A percentile compares a stretch with the other conserved stretches of the same genome.
These are phyloP conservation scores for Hymenoscyphus albidus DNA, from an alignment of 2,329 filamentous ascomycete genomes.

Conservation along the genomic window DNA sequence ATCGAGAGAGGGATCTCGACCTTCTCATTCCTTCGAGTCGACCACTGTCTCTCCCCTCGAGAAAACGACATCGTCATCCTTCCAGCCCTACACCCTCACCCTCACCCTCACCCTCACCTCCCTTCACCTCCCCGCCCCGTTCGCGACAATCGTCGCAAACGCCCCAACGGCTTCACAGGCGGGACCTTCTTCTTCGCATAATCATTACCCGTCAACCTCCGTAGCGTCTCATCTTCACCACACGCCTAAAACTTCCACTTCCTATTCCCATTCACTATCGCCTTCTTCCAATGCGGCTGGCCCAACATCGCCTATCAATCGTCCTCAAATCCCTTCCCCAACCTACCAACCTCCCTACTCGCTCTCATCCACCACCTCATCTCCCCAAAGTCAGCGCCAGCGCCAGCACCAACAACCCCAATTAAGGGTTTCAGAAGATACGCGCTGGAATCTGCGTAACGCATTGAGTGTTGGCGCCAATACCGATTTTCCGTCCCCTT, in stretches of 20 bases:
- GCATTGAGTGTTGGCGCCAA: slow-evolving; percentile 28
- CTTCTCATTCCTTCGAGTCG: neutral
- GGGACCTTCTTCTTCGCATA: slow-evolving; percentile 21
- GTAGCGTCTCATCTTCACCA: slow-evolving; percentile 14
- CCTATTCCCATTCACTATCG: slow-evolving; percentile 7
- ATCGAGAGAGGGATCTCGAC: too few species aligned
- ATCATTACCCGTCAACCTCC: slow-evolving; percentile 18
- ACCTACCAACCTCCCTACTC: slow-evolving; percentile 32
- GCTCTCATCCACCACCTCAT: slow-evolving; percentile 19
- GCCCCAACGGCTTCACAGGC: slow-evolving; percentile 32
- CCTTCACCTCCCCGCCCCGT: neutral
- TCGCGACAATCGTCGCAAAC: slow-evolving; percentile 20
- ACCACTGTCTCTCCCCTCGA: neutral
- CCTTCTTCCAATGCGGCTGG: slow-evolving; percentile 18
- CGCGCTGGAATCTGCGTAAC: slow-evolving; percentile 34
- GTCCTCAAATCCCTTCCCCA: slow-evolving; percentile 29
- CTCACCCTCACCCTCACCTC: neutral
- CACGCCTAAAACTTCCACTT: neutral
- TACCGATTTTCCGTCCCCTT: slow-evolving; percentile 27
- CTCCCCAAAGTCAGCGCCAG: slow-evolving; percentile 11
- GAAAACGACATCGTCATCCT: neutral
- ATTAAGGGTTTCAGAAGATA: slow-evolving; percentile 44
- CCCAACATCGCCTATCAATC: slow-evolving; percentile 23
- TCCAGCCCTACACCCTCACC: neutral
- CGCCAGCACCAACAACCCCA: slow-evolving; percentile 23